Conservation (phyloP, 805 yeast genomes). For the Lipomyces anomalus region DNA sequence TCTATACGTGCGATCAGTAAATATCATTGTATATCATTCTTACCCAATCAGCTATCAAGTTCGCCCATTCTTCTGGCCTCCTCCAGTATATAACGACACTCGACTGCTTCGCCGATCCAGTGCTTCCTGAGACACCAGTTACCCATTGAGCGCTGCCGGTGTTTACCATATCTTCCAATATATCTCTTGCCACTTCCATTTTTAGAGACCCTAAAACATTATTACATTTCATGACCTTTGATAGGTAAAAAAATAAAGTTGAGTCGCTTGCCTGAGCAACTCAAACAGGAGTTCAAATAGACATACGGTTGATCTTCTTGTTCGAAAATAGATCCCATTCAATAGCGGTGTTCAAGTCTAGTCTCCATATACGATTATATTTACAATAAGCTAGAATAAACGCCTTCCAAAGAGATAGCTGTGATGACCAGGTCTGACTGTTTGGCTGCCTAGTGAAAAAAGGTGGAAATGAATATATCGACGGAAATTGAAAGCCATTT, state of each 20-base stretch:
- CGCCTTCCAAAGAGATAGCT: constrained; percentile 69
- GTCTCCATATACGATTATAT: constrained; percentile 48
- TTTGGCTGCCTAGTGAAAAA: constrained; percentile 87
- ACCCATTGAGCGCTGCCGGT: constrained; percentile 54
- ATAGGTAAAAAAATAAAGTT: too few relatives aligned
- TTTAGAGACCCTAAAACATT: constrained; percentile 49
- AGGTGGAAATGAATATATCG: constrained; percentile 77
- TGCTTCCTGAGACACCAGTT: constrained; percentile 32
- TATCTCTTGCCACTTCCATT: constrained; percentile 48
- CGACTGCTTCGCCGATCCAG: constrained; percentile 6
- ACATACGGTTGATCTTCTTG: constrained; percentile 31
- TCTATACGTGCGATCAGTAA: constrained; percentile 6
- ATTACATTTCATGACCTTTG: constrained; percentile 21
- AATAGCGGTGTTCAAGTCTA: constrained; percentile 34
- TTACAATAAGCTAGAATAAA: constrained; percentile 59
- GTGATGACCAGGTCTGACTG: constrained; percentile 67
- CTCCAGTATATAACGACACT: constrained; percentile 57
- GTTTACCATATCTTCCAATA: constrained; percentile 53
- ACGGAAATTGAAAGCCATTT: constrained; percentile 37
- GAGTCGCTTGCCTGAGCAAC: neutral
- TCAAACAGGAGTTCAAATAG: neutral
- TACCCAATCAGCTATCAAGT: constrained; percentile 55
- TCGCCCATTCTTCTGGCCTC: constrained; percentile 62
- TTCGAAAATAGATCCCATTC: constrained; percentile 32
- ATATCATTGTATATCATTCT: constrained; percentile 10